Conservation (phyloP, 306 rosid genomes). For the Vicia sativa region DNA sequence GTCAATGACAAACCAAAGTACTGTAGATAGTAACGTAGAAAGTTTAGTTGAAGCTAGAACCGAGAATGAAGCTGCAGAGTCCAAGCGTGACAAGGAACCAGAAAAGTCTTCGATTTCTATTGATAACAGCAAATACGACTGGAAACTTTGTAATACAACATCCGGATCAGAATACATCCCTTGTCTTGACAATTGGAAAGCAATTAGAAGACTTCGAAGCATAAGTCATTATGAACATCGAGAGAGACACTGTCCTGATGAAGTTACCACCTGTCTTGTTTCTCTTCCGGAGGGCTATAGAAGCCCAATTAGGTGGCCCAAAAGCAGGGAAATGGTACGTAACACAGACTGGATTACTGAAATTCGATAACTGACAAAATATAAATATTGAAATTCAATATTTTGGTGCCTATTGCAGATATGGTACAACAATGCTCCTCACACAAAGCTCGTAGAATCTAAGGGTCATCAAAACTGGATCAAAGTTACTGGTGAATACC, state of each 20-base stretch:
- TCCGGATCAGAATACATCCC: constrained; percentile 89
- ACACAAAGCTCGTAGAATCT: constrained; percentile 68
- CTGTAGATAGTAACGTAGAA: constrained; percentile 40
- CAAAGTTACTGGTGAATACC: constrained; percentile 74
- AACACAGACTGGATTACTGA: constrained; percentile 31
- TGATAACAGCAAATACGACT: constrained; percentile 43
- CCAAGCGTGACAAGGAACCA: constrained; percentile 52
- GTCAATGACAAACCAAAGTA: constrained; percentile 35
- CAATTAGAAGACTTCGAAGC: constrained; percentile 62
- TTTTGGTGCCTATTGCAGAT: constrained; percentile 59
- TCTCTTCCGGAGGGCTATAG: constrained; percentile 75
- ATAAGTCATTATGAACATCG: constrained; percentile 69
- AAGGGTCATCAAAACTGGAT: constrained; percentile 98
- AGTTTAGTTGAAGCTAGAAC: constrained; percentile 44
- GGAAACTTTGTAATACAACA: constrained; percentile 75
- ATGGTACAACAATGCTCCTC: constrained; percentile 81
- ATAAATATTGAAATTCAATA: constrained; percentile 32
- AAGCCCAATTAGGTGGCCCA: constrained; percentile 73
- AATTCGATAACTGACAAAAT: constrained; percentile 11
- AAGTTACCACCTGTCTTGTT: constrained; percentile 74
- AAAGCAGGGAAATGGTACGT: constrained; percentile 78
- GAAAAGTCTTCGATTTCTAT: constrained; percentile 37
- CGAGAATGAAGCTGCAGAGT: constrained; percentile 52
- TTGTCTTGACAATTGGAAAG: constrained; percentile 76
- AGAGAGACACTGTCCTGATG: constrained; percentile 89